phyloP scores from a whole-genome alignment of 208 protist species.

The Vickermania ingenoplastis region DNA sequence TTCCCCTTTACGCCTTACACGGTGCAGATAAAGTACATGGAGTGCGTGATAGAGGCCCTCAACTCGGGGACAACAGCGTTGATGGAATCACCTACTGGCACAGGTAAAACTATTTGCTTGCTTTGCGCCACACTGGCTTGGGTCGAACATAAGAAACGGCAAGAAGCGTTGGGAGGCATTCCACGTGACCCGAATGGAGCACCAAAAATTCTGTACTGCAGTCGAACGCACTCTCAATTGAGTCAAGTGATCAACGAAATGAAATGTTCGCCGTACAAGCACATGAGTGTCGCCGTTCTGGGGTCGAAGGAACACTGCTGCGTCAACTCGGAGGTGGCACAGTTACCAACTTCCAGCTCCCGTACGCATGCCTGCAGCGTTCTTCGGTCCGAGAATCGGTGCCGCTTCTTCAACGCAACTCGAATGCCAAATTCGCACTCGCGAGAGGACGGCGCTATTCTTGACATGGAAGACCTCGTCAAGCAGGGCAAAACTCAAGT shows the following conservation, averaged over 20 bases:
- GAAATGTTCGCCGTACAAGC: constrained; percentile 84
- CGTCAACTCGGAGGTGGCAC: constrained; percentile 82
- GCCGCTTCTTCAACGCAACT: constrained; percentile 60
- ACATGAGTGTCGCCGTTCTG: constrained; percentile 80
- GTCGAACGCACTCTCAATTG: constrained; percentile 98
- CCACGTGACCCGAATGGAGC: constrained; percentile 5
- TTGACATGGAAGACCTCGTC: constrained; percentile 94
- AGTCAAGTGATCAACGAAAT: constrained; percentile 96
- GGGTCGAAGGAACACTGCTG: constrained; percentile 97
- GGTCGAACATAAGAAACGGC: constrained; percentile 16
- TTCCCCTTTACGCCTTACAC: constrained; percentile 93
- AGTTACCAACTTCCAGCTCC: constrained; percentile 50
- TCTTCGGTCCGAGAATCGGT: constrained; percentile 55
- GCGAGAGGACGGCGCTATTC: constrained; percentile 24
- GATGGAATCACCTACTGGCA: constrained; percentile 96
- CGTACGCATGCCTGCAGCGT: constrained; percentile 60
- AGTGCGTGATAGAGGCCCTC: constrained; percentile 85
- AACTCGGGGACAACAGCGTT: constrained; percentile 82
- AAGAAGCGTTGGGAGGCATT: neutral
- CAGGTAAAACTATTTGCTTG: constrained; percentile 97
- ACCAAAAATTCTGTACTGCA: constrained; percentile 90
- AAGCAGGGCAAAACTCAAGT: constrained; percentile 35
- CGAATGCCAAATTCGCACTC: constrained; percentile 17
- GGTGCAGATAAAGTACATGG: constrained; percentile 94
- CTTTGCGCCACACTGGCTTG: constrained; percentile 93